A percentile compares a stretch with the other conserved stretches of the same genome.
These are phyloP conservation scores for Grammothele lineata DNA, from an alignment of 768 basidiomycete species.

Conservation along the genomic window DNA sequence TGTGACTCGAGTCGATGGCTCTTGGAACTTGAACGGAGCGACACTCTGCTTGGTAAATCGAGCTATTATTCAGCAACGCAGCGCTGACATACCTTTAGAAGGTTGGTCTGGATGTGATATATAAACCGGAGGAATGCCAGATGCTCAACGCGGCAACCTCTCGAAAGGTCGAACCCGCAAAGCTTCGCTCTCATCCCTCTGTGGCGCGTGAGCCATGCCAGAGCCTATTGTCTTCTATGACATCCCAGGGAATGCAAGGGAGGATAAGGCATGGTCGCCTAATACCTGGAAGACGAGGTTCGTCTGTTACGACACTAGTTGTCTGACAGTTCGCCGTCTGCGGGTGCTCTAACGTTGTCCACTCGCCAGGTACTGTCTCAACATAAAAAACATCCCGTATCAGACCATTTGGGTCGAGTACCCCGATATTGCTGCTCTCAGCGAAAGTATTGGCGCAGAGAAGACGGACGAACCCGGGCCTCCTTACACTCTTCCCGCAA, in stretches of 20 bases:
- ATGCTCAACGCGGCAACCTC: too few species aligned
- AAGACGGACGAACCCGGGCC: constrained; percentile 29
- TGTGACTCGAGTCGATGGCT: too few species aligned
- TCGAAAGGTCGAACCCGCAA: too few species aligned
- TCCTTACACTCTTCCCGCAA: constrained; percentile 25
- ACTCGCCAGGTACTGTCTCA: constrained; percentile 25
- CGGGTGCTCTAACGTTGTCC: too few species aligned
- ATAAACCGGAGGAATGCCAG: too few species aligned
- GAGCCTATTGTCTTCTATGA: constrained; percentile 17
- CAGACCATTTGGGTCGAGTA: constrained; percentile 49
- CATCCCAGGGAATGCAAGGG: constrained; percentile 9
- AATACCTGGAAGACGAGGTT: constrained; percentile 27
- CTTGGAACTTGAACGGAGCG: too few species aligned
- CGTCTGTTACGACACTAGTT: background rate
- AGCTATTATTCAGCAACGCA: too few species aligned
- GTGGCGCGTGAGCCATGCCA: too few species aligned
- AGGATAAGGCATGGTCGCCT: constrained; percentile 14
- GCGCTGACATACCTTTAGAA: too few species aligned
- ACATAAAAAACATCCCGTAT: constrained; percentile 39
- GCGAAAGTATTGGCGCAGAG: constrained; percentile 32
- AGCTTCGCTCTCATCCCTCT: too few species aligned
- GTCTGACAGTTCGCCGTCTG: background rate
- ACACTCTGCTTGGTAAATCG: too few species aligned
- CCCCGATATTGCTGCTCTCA: constrained; percentile 38
- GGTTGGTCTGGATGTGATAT: too few species aligned